A percentile compares a stretch with the other conserved stretches of the same genome.
Evolutionary conservation across 805 yeast species (phyloP).

Genomic region (Zygosaccharomyces lentus): DNA sequence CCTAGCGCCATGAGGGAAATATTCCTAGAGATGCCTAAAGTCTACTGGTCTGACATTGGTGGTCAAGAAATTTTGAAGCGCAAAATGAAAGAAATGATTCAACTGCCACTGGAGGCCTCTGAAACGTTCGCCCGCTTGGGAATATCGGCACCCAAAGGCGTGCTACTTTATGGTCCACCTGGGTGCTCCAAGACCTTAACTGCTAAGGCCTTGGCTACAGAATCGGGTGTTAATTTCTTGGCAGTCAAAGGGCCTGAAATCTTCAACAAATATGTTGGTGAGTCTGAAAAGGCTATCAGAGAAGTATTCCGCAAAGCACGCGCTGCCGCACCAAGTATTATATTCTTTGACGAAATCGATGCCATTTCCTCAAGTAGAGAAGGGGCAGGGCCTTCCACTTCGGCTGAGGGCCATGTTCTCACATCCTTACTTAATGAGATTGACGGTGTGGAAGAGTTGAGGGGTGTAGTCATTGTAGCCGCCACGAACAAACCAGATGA

Average conservation of each 20-base stretch:
- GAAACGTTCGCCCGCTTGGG: constrained; percentile 75
- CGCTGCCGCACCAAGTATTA: constrained; percentile 90
- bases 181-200: constrained; percentile 95
- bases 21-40: constrained; percentile 89
- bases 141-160: constrained; percentile 87
- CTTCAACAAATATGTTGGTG: constrained; percentile 93
- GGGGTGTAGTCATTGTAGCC: constrained; percentile 90
- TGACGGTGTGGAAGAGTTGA: constrained; percentile 94
- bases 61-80: constrained; percentile 84
- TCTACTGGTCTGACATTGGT: constrained; percentile 90
- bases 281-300: constrained; percentile 87
- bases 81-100: constrained; percentile 84
- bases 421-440: constrained; percentile 90
- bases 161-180: constrained; percentile 93
- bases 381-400: constrained; percentile 54
- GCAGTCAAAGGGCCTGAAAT: constrained; percentile 98
- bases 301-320: constrained; percentile 91
- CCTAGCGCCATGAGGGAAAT: constrained; percentile 98
- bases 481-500: constrained; percentile 95
- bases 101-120: constrained; percentile 79
- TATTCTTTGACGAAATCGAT: constrained; percentile 95
- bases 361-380: constrained; percentile 81
- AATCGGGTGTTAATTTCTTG: constrained; percentile 86
- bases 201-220: constrained; percentile 94
- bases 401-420: constrained; percentile 77